Conservation (phyloP, 441 rosid species). For the Euphorbia celastroides region DNA sequence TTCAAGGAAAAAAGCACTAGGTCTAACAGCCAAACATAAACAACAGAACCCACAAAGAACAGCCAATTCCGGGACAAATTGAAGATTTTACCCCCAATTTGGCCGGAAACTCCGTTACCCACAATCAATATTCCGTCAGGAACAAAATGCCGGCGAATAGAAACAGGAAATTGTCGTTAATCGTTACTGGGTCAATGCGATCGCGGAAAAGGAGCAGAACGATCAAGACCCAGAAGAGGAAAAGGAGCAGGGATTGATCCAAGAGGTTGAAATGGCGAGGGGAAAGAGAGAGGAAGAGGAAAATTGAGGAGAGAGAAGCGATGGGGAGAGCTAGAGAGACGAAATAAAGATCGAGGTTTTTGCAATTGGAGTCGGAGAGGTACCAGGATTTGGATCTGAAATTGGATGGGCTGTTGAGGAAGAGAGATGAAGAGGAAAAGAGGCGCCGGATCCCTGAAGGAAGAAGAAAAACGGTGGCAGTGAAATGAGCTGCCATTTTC, state of each 20-base stretch:
- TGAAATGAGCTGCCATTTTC: conserved; percentile 41
- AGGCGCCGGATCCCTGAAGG: conserved; percentile 52
- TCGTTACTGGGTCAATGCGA: conserved; percentile 17
- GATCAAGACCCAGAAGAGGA: conserved; percentile 40
- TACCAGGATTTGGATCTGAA: conserved; percentile 52
- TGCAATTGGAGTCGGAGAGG: conserved; percentile 38
- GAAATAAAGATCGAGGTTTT: conserved; percentile 46
- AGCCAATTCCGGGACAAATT: conserved; percentile 33
- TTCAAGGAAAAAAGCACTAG: conserved; percentile 45
- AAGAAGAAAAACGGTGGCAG: conserved; percentile 41
- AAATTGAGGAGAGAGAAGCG: conserved; percentile 42
- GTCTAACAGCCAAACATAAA: conserved; percentile 42
- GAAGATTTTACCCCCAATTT: conserved; percentile 30
- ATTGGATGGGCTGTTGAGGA: conserved; percentile 43
- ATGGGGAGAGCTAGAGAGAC: conserved; percentile 48
- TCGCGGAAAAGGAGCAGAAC: conserved; percentile 34
- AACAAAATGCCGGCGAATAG: conserved; percentile 32
- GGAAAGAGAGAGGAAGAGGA: conserved; percentile 45
- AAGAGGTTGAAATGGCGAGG: conserved; percentile 46
- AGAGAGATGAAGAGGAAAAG: conserved; percentile 40
- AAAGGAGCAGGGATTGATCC: conserved; percentile 34
- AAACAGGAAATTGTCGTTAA: conserved; percentile 34
- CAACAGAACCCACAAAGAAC: conserved; percentile 46
- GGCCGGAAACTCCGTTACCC: conserved; percentile 41
- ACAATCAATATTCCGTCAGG: conserved; percentile 33